Conservation (phyloP, 2,329 filamentous ascomycete species). For the Ophidiomyces ophidiicola region DNA sequence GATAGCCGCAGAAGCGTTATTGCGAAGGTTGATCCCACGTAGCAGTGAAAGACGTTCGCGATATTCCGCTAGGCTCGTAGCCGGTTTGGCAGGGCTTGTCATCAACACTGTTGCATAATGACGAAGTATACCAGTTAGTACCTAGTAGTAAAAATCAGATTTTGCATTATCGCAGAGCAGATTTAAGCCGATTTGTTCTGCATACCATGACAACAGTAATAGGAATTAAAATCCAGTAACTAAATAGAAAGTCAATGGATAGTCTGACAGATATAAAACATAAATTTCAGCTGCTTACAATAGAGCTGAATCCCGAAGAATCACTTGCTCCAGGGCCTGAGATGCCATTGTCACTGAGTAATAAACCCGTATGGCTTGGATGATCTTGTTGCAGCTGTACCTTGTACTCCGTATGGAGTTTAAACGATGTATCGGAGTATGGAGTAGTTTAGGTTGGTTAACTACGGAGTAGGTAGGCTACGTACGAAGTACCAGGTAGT, state of each 20-base stretch:
- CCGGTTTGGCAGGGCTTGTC: conserved; percentile 67
- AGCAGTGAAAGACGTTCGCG: conserved; percentile 78
- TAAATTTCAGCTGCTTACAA: conserved; percentile 52
- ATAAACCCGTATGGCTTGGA: neutral
- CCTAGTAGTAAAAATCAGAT: conserved; percentile 38
- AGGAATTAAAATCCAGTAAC: conserved; percentile 97
- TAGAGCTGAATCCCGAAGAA: conserved; percentile 93
- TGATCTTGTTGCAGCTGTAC: neutral
- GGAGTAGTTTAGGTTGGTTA: no score
- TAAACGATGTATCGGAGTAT: no score
- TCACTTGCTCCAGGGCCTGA: conserved; percentile 75
- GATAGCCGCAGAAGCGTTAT: conserved; percentile 69
- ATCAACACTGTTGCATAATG: conserved; percentile 95
- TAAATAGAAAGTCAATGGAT: conserved; percentile 28
- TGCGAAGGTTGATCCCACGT: conserved; percentile 71
- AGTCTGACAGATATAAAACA: neutral
- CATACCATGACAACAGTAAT: conserved; percentile 91
- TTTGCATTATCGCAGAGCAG: neutral
- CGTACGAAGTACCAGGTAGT: no score
- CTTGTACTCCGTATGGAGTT: neutral
- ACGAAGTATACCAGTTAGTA: conserved; percentile 86
- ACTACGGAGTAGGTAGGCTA: no score
- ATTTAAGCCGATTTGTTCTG: neutral
- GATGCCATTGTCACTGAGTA: conserved; percentile 53
- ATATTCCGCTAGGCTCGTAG: conserved; percentile 45